Base-by-base conservation (phyloP, 305 asterid genomes). In the Stenogyne calaminthoides region DNA sequence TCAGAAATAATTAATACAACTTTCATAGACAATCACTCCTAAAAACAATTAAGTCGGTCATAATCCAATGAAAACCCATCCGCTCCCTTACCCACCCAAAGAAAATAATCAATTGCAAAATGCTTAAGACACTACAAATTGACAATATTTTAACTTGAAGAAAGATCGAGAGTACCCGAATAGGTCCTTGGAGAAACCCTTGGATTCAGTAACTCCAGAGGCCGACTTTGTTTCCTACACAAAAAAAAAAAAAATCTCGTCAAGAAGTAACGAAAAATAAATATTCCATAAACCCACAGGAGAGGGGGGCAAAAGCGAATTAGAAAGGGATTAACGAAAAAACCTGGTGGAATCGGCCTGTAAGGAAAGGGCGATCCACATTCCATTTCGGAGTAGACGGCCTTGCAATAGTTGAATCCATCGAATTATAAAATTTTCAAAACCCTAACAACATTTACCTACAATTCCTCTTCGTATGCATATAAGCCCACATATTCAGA, bases 301-400 rank as follows among this genome's bases (percentile, higher is more conserved):
- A 32, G 16, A 7, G 6, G 14, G 5, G 9, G 9, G 7, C 7
- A 51, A 44, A n/a, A 12, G 70, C 16, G 36, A 36, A 15, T 6
- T 14, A n/a, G 65, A 16, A n/a, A 15, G 20, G 5, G 49, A 70
- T 34, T 40, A n/a, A 54, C 12, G 69, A 32, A 37, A 65, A 37
- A 70, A 77, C 91, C 95, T 83, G 96, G 75, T 86, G 89, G 60
- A 88, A 89, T 69, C 89, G 89, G 69, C 91, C 91, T 22, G 95
- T 89, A 58, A 88, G 95, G 70, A 86, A 91, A 65, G 97, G 95
- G 69, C 96, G 94, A 76, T 86, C 92, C 19, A 82, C 82, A 64
- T 89, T 91, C 96, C 97, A 91, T 64, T 64, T 80, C 57, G 97
- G 97, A 58, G 91, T 87, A 25, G 87, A 82, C 61, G 88, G 86